phyloP scores from a whole-genome alignment of 2,329 filamentous ascomycete species.

The Scolecobasidium constrictum region DNA sequence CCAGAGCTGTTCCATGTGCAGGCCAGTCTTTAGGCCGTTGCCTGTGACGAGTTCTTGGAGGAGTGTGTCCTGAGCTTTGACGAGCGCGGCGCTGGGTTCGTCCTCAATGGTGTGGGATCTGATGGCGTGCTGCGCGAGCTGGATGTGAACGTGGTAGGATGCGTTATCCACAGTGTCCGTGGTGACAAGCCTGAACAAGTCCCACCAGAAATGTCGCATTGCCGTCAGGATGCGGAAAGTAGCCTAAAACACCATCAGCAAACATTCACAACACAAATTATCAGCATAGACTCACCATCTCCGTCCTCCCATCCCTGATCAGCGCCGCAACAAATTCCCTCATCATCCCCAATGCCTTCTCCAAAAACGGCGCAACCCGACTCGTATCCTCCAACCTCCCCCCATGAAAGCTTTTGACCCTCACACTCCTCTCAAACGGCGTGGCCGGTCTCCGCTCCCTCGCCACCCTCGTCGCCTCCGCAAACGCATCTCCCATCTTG shows the following conservation, averaged over 20 bases:
- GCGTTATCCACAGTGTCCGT: conserved; percentile 38
- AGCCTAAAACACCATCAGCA: background rate
- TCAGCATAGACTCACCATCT: conserved; percentile 4
- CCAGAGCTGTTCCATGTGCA: conserved; percentile 77
- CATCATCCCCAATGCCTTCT: conserved; percentile 4
- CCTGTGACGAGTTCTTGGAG: conserved; percentile 48
- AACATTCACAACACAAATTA: background rate
- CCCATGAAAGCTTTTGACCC: conserved; percentile 9
- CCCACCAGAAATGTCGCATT: conserved; percentile 31
- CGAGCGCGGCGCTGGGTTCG: conserved; percentile 6
- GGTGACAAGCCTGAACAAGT: conserved; percentile 34
- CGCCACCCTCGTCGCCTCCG: conserved; percentile 3
- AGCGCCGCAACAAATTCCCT: conserved; percentile 7
- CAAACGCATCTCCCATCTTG: conserved; percentile 11
- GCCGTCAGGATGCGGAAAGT: conserved; percentile 7
- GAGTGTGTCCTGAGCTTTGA: conserved; percentile 12
- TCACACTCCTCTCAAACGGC: conserved; percentile 14
- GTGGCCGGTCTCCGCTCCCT: conserved; percentile 12
- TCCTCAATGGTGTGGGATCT: conserved; percentile 20
- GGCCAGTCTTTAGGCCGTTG: conserved; percentile 63
- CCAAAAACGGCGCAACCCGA: conserved; percentile 13
- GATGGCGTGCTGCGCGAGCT: conserved; percentile 18
- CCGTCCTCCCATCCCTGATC: conserved; percentile 5
- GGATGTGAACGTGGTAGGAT: conserved; percentile 40
- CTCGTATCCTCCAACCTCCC: conserved; percentile 11